A percentile compares a stretch with the other conserved stretches of the same genome.
Evolutionary conservation across 306 rosid genomes (phyloP).

Genomic region (Prunus mira): DNA sequence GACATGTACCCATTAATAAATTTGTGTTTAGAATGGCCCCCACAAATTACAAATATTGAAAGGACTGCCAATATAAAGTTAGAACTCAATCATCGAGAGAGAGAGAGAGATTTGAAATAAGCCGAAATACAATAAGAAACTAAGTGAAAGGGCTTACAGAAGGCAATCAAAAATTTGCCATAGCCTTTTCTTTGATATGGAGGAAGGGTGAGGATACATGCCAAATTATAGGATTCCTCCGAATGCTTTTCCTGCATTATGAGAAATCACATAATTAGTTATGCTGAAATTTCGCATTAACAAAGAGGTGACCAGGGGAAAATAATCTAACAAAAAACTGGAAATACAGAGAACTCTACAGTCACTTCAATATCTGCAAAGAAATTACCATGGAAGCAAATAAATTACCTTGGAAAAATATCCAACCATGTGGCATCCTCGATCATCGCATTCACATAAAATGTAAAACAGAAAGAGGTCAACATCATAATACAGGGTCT

Average conservation of each 20-base stretch:
- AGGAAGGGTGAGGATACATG: conserved; percentile 97
- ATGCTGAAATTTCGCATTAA: neutral
- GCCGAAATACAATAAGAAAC: neutral
- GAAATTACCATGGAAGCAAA: neutral
- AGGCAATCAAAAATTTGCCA: conserved; percentile 95
- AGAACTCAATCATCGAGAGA: neutral
- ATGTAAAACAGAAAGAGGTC: conserved; percentile 96
- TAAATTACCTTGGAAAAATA: conserved; percentile 86
- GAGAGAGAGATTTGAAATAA: neutral
- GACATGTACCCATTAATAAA: neutral
- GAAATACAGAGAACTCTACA: neutral
- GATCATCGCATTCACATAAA: conserved; percentile 95
- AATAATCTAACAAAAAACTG: neutral
- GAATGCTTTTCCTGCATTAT: conserved; percentile 91
- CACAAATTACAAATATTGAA: neutral
- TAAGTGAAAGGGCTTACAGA: conserved; percentile 55
- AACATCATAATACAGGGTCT: conserved; percentile 96
- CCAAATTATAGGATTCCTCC: conserved; percentile 95
- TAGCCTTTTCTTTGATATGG: conserved; percentile 99
- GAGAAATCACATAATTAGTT: conserved; percentile 3
- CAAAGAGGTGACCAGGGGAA: neutral
- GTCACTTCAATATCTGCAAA: neutral
- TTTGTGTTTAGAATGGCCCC: neutral
- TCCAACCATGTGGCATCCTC: conserved; percentile 99
- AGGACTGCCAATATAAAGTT: neutral